Conservation (phyloP, 441 rosid species). For the Caryocar brasiliense region DNA sequence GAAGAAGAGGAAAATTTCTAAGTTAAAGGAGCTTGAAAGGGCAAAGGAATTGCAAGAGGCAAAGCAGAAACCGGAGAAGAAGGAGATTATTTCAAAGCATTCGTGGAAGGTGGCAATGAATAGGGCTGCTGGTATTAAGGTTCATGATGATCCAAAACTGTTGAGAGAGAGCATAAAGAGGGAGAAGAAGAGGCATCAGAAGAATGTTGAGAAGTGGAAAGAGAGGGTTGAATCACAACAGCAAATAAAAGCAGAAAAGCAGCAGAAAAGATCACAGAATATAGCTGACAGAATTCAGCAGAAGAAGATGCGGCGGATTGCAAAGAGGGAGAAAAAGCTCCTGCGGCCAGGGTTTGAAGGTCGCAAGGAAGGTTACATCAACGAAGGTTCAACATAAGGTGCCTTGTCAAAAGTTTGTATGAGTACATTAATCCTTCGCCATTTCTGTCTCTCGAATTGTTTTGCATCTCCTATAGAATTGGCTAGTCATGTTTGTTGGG, state of each 20-base stretch:
- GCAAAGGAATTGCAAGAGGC: conserved; percentile 35
- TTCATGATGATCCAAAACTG: conserved; percentile 68
- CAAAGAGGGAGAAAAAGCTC: conserved; percentile 81
- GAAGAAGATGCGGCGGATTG: conserved; percentile 62
- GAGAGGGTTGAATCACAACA: conserved; percentile 50
- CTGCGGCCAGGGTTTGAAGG: conserved; percentile 81
- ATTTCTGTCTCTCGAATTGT: background rate
- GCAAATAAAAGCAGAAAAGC: conserved; percentile 58
- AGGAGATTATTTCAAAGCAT: conserved; percentile 41
- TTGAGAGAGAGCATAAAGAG: conserved; percentile 63
- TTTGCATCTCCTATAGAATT: no score
- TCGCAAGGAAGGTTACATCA: conserved; percentile 59
- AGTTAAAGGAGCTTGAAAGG: conserved; percentile 38
- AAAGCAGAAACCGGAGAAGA: conserved; percentile 52
- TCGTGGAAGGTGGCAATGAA: conserved; percentile 62
- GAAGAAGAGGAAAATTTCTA: conserved; percentile 38
- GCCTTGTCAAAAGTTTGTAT: background rate
- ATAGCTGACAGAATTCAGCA: conserved; percentile 53
- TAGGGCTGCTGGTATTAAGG: conserved; percentile 69
- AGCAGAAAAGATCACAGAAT: conserved; percentile 60
- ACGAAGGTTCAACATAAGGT: conserved; percentile 23
- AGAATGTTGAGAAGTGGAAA: conserved; percentile 72
- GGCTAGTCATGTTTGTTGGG: no score
- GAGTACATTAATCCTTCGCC: background rate
- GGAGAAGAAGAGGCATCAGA: conserved; percentile 56